These are phyloP conservation scores for Puccinia coronata DNA, from an alignment of 1,284 basidiomycete species.

Conservation along the genomic window DNA sequence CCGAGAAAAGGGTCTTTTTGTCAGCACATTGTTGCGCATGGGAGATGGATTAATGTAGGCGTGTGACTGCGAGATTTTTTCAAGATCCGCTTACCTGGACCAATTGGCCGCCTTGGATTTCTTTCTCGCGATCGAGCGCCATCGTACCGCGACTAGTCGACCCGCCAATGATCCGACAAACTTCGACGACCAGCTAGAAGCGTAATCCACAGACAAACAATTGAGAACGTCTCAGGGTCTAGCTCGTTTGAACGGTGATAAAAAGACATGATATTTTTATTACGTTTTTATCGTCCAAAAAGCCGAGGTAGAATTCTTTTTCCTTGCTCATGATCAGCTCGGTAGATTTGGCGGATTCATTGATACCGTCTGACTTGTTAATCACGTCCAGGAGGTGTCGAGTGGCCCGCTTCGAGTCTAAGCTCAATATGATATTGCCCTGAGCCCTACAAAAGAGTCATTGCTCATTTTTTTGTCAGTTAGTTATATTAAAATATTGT, in stretches of 20 bases:
- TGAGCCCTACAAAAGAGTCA: constrained; percentile 7
- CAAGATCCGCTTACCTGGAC: constrained; percentile 18
- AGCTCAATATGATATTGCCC: constrained; percentile 42
- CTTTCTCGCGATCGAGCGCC: constrained; percentile 32
- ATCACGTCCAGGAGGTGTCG: constrained; percentile 21
- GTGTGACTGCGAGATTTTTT: neutral
- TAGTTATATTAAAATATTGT: neutral
- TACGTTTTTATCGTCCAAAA: constrained; percentile 21
- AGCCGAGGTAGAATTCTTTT: constrained; percentile 38
- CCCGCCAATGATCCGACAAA: constrained; percentile 41
- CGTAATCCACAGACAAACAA: too few species aligned
- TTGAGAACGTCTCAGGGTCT: too few species aligned
- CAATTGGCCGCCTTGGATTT: constrained; percentile 15
- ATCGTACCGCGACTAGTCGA: constrained; percentile 35
- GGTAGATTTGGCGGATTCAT: neutral
- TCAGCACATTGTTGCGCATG: neutral
- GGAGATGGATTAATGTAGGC: neutral
- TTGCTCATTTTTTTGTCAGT: neutral
- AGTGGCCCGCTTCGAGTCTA: constrained; percentile 33
- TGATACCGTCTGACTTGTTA: neutral
- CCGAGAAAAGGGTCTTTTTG: neutral
- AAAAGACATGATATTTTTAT: neutral
- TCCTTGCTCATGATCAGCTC: constrained; percentile 32
- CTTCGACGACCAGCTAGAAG: constrained; percentile 21
- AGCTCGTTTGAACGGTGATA: too few species aligned